Evolutionary conservation across 371 early-diverging fungal species (phyloP), one percentile per base, ranked within the genome.

Genomic region (Coemansia sp.): DNA sequence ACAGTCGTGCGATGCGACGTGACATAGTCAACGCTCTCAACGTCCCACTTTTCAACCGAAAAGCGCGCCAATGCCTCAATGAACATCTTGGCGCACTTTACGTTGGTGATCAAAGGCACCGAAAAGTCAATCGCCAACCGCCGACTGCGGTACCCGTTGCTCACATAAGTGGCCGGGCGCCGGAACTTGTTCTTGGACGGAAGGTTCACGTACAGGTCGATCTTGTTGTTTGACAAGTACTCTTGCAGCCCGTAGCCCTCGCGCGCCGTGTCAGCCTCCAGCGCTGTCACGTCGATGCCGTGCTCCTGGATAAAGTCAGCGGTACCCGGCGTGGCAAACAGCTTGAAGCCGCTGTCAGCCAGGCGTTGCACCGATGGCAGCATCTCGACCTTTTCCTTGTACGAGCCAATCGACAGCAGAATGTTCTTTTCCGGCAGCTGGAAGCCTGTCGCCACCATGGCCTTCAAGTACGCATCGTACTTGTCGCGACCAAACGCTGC

Each of bases 201-300:
- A 86, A 97, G 85, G 82, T 98, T 98, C 85, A 96, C 91, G 86
- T 98, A 98, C 80, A 98, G 84, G 78, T 97, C 98, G 72, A 98
- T 97, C 82, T 94, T 82, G 84, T 96, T 95, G 87, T 93, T 96
- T 52, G 94, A 88, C 84, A 98, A 84, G 79, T 96, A 93, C 77
- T 95, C 93, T 67, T 93, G 88, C 75, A 98, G 82, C 51, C 90
- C 91, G 86, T 96, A 96, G 81, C 97, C 96, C 55, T 88, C 86
- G 83, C 91, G 91, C 40, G 91, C 87, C 70, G 85, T 85, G 56
- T 72, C 72, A 12, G 89, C 81, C 79, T 95, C 97, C 37, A 96
- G 84, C 69, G 92, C 93, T 74, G 95, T 91, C 65, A 94, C 93
- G 28, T 91, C 91, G 25, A 97, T 87, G 74, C 89, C 87, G 80